phyloP scores from a whole-genome alignment of 371 early-diverging fungal genomes.

The Mucor indicus region DNA sequence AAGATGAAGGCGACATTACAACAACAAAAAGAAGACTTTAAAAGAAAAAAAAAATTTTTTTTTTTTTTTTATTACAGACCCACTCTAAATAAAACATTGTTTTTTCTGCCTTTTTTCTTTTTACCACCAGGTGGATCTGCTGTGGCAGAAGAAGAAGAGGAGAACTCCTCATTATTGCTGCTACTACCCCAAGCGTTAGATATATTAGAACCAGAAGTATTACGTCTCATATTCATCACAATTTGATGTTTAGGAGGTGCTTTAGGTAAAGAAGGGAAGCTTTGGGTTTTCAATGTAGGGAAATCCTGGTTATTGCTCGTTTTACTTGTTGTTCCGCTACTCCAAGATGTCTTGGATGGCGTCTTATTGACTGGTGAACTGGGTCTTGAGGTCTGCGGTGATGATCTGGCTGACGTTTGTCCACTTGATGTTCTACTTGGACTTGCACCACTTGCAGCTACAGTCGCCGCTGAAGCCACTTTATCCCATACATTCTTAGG shows the following conservation, averaged over 20 bases:
- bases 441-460: neutral
- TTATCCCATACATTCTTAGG: conserved; percentile 18
- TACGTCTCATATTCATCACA: conserved; percentile 32
- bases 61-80: conserved; percentile 35
- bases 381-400: conserved; percentile 40
- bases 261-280: conserved; percentile 44
- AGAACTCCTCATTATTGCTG: conserved; percentile 2
- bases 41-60: conserved; percentile 2
- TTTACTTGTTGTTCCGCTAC: neutral
- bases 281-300: conserved; percentile 18
- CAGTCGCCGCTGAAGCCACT: conserved; percentile 16
- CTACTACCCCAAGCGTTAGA: conserved; percentile 27
- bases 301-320: conserved; percentile 10
- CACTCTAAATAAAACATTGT: conserved; percentile 58
- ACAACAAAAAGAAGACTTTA: neutral
- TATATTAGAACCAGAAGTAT: conserved; percentile 15
- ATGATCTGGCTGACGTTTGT: conserved; percentile 26
- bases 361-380: conserved; percentile 36
- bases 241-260: conserved; percentile 31
- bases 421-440: conserved; percentile 4
- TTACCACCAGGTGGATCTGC: conserved; percentile 6
- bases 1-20: conserved; percentile 12
- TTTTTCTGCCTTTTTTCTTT: conserved; percentile 58
- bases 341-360: conserved; percentile 1
- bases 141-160: conserved; percentile 2